These are phyloP conservation scores for Phyllosticta paracitricarpa DNA, from an alignment of 2,329 filamentous ascomycete species.

Conservation along the genomic window DNA sequence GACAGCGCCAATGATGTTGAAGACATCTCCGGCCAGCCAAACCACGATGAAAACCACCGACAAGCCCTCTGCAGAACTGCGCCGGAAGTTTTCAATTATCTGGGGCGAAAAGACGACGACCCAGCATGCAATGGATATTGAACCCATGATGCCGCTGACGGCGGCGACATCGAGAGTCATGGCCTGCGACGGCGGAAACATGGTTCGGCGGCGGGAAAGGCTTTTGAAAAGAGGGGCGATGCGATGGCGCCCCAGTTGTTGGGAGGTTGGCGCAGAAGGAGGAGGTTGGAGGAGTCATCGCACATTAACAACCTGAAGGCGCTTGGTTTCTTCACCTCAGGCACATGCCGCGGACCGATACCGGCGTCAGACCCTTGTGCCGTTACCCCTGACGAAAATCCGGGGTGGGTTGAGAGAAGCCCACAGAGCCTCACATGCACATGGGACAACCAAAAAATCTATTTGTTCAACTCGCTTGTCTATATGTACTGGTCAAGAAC, in stretches of 20 bases:
- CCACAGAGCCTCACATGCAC: neutral
- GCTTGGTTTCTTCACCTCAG: neutral
- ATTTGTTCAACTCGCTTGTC: neutral
- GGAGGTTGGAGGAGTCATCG: neutral
- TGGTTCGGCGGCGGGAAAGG: conserved; percentile 15
- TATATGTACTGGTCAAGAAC: neutral
- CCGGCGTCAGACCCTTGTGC: no score
- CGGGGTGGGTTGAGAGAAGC: neutral
- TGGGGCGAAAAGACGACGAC: conserved; percentile 94
- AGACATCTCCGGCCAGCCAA: conserved; percentile 90
- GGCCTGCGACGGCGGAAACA: conserved; percentile 45
- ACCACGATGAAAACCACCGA: conserved; percentile 86
- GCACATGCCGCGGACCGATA: neutral
- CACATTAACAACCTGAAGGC: neutral
- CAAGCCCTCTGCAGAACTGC: conserved; percentile 74
- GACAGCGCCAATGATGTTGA: conserved; percentile 90
- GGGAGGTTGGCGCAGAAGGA: neutral
- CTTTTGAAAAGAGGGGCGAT: neutral
- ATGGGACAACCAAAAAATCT: neutral
- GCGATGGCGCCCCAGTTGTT: neutral
- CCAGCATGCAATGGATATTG: conserved; percentile 95
- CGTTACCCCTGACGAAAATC: neutral
- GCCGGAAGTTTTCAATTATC: conserved; percentile 88
- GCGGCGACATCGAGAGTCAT: conserved; percentile 76
- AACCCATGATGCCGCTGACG: conserved; percentile 86